Percentiles rank a stretch among this genome's conserved stretches.
Evolutionary conservation across 1,284 basidiomycete species (phyloP).

Genomic region (Filobasidium uniguttulatum): DNA sequence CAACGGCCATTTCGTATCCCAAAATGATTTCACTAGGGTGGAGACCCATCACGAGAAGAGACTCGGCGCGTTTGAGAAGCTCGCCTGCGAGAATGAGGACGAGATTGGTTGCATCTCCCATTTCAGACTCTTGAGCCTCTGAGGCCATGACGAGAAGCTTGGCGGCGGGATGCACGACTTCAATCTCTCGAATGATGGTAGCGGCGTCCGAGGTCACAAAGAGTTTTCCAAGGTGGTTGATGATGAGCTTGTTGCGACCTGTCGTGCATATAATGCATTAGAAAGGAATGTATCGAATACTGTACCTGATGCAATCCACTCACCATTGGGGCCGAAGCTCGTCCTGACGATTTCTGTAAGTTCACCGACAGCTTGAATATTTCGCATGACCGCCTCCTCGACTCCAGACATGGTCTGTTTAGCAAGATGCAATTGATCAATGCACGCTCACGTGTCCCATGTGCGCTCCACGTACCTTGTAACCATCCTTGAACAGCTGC

Average conservation of each 20-base stretch:
- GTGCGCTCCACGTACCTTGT: conserved; percentile 48
- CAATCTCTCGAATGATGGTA: conserved; percentile 95
- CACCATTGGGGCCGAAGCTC: conserved; percentile 89
- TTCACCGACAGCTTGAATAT: conserved; percentile 89
- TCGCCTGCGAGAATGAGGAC: conserved; percentile 94
- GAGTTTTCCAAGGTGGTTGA: conserved; percentile 87
- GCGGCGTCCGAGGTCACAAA: conserved; percentile 99
- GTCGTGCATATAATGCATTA: not conserved
- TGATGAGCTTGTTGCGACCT: conserved; percentile 89
- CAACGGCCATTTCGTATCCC: conserved; percentile 88
- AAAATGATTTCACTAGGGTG: conserved; percentile 90
- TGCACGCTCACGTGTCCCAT: not conserved
- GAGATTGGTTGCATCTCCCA: conserved; percentile 94
- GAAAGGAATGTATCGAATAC: not conserved
- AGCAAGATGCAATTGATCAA: not conserved
- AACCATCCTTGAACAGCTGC: conserved; percentile 88
- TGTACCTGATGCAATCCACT: conserved; percentile 36
- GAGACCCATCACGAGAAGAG: conserved; percentile 86
- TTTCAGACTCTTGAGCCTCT: conserved; percentile 88
- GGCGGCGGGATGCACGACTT: conserved; percentile 95
- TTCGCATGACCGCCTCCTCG: conserved; percentile 84
- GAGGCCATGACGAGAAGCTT: conserved; percentile 96
- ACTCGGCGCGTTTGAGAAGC: conserved; percentile 84
- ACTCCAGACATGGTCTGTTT: conserved; percentile 68
- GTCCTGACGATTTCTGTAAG: conserved; percentile 91